Conservation (phyloP, 192 early-diverging fungal species). For the Jimgerdemannia flammicorona region DNA sequence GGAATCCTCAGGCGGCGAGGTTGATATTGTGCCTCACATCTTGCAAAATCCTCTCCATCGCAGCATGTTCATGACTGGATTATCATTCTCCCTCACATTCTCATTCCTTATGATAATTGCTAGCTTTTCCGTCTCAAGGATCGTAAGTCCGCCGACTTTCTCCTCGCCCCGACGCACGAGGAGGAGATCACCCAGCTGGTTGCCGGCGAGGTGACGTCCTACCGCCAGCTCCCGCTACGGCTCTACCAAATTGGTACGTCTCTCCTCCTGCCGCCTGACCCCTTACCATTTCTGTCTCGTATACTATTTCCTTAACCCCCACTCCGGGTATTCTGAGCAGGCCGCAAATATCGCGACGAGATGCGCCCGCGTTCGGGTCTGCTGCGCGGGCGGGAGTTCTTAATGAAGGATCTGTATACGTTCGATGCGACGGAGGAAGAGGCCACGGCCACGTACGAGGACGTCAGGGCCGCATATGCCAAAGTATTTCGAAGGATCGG, state of each 20-base stretch:
- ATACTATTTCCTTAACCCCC: not conserved
- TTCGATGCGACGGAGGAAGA: slow-evolving; percentile 71
- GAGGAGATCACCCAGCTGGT: slow-evolving; percentile 85
- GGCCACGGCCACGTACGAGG: slow-evolving; percentile 73
- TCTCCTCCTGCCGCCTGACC: too few species aligned
- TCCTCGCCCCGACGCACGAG: slow-evolving; percentile 87
- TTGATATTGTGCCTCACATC: slow-evolving; percentile 9
- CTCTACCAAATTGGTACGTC: slow-evolving; percentile 78
- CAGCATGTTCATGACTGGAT: not conserved
- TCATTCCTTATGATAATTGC: not conserved
- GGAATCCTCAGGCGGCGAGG: slow-evolving; percentile 63
- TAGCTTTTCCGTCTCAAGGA: slow-evolving; percentile 79
- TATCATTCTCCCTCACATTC: not conserved
- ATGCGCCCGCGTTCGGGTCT: slow-evolving; percentile 79
- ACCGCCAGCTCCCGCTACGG: slow-evolving; percentile 74
- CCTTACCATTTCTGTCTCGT: not conserved
- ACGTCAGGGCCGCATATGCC: slow-evolving; percentile 71
- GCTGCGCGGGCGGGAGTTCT: slow-evolving; percentile 83
- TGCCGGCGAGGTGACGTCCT: slow-evolving; percentile 57
- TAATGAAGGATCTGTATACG: slow-evolving; percentile 96
- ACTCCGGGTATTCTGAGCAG: slow-evolving; percentile 19
- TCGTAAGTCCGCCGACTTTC: slow-evolving; percentile 63
- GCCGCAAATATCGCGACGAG: slow-evolving; percentile 84
- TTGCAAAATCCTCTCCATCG: not conserved
- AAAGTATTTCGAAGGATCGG: slow-evolving; percentile 74